Conservation (phyloP, 441 rosid species). For the Populus hybrid region DNA sequence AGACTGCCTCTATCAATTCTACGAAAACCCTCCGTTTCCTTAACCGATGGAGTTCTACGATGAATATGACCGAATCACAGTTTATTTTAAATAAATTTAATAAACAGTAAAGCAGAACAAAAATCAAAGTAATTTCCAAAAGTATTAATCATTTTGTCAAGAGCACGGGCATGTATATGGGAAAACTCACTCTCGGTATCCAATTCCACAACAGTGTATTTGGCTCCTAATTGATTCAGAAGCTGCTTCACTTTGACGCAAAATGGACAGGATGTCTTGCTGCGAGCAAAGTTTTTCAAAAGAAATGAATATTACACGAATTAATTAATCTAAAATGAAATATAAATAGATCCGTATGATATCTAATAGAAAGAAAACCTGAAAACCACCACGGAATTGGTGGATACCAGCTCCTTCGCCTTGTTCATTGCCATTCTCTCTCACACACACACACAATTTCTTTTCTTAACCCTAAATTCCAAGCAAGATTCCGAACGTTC, state of each 20-base stretch:
- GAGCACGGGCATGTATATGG: not conserved
- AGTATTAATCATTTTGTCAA: not conserved
- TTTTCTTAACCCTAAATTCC: not conserved
- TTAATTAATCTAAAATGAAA: not conserved
- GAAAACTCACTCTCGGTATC: conserved; percentile 57
- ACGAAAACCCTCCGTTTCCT: too few relatives aligned
- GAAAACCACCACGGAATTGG: conserved; percentile 70
- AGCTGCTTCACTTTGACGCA: conserved; percentile 70
- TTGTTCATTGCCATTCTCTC: conserved; percentile 54
- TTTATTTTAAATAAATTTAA: too few relatives aligned
- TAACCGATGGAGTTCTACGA: too few relatives aligned
- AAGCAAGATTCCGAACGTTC: not conserved
- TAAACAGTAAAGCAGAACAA: not conserved
- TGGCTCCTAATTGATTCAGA: conserved; percentile 52
- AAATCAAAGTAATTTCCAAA: too few relatives aligned
- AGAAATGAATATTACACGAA: not conserved
- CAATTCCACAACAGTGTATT: conserved; percentile 57
- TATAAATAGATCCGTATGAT: not conserved
- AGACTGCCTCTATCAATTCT: too few relatives aligned
- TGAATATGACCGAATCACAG: too few relatives aligned
- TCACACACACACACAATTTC: not conserved
- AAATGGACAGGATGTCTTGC: conserved; percentile 75
- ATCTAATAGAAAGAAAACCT: conserved; percentile 30
- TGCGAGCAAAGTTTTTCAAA: conserved; percentile 22
- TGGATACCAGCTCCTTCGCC: conserved; percentile 60